Evolutionary conservation across 1,139 yeast genomes (phyloP), one percentile per base, ranked within the genome.

Genomic region (Suhomyces bribrorum): DNA sequence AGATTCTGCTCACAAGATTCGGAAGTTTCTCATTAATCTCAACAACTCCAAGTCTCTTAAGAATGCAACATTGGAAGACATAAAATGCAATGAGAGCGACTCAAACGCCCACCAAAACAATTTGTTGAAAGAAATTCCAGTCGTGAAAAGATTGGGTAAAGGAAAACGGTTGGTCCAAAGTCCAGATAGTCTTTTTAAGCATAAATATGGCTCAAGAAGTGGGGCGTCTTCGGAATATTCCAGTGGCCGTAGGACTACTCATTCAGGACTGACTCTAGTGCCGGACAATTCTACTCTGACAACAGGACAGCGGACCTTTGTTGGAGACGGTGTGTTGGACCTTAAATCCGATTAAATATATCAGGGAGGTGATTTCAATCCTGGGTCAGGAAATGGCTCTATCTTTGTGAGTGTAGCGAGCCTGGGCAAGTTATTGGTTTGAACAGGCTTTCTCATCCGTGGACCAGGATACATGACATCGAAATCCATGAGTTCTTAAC

Each of bases 1-100:
- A 46, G 96, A 89, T 58, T 70, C 83, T 35, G 86, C 94, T 0
- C 63, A 74, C 32, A 50, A 50, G 9, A 47, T 61, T 28, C 47
- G 78, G 25, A 67, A 64, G 38, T 34, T 39, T 7, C 18, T 33
- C 14, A 27, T 28, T 18, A 18, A 33, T 12, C 7, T 27, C n/a
- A 13, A 31, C 26, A 31, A 31, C 17, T 29, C 20, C 14, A 15
- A 31, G 9, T 18, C 22, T 29, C 12, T 23, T 23, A 29, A 29
- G 18, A n/a, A 20, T 29, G 14, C 12, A 20, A 20, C 23, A 8
- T 20, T 20, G 8, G 23, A 20, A 8, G 23, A 20, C 11, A 8
- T 20, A 8, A 20, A 20, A n/a, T 20, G 23, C 23, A 20, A 20
- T 20, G 23, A 20, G 8, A 20, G 11, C 23, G 23, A 20, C n/a